Conservation (phyloP, 1,284 basidiomycete species). For the Puccinia sorghi region DNA sequence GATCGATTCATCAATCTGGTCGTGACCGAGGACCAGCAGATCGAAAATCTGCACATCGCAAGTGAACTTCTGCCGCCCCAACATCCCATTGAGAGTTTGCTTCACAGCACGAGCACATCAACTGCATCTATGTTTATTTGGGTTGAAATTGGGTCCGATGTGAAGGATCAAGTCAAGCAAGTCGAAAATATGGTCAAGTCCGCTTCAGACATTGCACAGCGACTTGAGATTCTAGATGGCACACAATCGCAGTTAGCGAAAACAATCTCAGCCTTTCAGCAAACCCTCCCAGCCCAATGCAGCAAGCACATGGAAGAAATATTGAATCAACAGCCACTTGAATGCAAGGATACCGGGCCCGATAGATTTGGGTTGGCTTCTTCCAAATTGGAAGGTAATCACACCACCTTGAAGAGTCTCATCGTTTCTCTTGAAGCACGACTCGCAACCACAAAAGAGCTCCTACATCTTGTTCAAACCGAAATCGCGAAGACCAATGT, state of each 20-base stretch:
- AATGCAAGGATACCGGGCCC: background rate
- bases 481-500: slow-evolving; percentile 10
- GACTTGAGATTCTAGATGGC: slow-evolving; percentile 5
- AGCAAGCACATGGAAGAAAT: slow-evolving; percentile 12
- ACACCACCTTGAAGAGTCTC: slow-evolving; percentile 10
- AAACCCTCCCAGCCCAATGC: slow-evolving; percentile 21
- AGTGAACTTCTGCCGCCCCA: slow-evolving; percentile 2
- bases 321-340: background rate
- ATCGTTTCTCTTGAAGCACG: background rate
- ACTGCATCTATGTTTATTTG: background rate
- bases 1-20: slow-evolving; percentile 24
- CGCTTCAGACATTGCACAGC: background rate
- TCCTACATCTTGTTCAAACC: background rate
- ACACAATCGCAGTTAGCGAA: background rate
- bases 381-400: background rate
- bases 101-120: background rate
- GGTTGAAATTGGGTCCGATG: background rate
- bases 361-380: slow-evolving; percentile 20
- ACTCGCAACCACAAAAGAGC: slow-evolving; percentile 8
- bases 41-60: background rate
- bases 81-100: background rate
- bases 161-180: background rate
- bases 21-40: slow-evolving; percentile 3
- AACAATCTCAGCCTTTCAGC: background rate
- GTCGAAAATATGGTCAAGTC: slow-evolving; percentile 10